These are phyloP conservation scores for Pestalotiopsis sp. DNA, from an alignment of 2,329 filamentous ascomycete species.

Conservation along the genomic window DNA sequence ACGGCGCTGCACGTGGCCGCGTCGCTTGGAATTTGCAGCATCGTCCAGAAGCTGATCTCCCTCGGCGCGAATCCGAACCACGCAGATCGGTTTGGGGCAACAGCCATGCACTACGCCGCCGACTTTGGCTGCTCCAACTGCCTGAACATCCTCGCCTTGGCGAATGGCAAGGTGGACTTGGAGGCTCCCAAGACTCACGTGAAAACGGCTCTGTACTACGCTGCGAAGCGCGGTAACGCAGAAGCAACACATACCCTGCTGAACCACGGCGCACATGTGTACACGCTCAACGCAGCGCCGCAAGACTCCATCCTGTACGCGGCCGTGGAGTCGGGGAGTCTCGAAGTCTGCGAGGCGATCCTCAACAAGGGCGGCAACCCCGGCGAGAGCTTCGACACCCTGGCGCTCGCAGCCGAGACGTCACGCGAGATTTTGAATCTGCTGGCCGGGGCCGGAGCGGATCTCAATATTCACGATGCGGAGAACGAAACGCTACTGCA, in stretches of 20 bases:
- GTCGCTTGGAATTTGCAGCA: slow-evolving; percentile 14
- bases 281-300: slow-evolving; percentile 8
- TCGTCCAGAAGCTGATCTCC: slow-evolving; percentile 15
- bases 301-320: slow-evolving; percentile 16
- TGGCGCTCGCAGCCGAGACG: background rate
- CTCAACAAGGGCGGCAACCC: slow-evolving; percentile 14
- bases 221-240: slow-evolving; percentile 11
- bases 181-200: slow-evolving; percentile 11
- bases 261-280: slow-evolving; percentile 12
- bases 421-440: slow-evolving; percentile 11
- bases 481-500: slow-evolving; percentile 13
- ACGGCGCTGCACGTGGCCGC: slow-evolving; percentile 18
- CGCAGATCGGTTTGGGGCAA: slow-evolving; percentile 11
- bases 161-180: slow-evolving; percentile 11
- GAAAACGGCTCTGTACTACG: slow-evolving; percentile 16
- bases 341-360: slow-evolving; percentile 10
- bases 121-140: slow-evolving; percentile 17
- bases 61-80: slow-evolving; percentile 14
- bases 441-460: slow-evolving; percentile 12
- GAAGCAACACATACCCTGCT: slow-evolving; percentile 12
- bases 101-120: slow-evolving; percentile 18
- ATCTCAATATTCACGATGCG: slow-evolving; percentile 13
- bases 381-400: slow-evolving; percentile 10
- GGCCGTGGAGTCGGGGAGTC: slow-evolving; percentile 13
- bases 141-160: slow-evolving; percentile 12